Evolutionary conservation across 495 filamentous ascomycete species (phyloP), one percentile per base, ranked within the genome.

Genomic region (Aspergillus sparsus): DNA sequence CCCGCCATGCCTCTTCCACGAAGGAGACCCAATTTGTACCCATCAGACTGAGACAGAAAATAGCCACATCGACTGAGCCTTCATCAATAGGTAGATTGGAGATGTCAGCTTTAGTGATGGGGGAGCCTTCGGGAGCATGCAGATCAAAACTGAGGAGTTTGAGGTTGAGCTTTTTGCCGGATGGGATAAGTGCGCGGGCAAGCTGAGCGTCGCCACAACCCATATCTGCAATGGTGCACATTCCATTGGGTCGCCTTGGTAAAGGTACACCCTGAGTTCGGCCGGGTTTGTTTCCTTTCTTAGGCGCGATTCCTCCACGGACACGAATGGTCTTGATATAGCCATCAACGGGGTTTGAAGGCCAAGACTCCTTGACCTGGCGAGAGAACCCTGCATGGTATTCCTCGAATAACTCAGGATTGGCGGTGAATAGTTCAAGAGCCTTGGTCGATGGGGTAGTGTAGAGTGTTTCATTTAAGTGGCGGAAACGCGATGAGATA

Each of bases 21-120:
- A 97, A 97, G 60, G 89, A 86, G 18, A 96, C 80, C 91, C 94
- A 98, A 75, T 98, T 98, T 13, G 94, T 98, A 64, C 95, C 94
- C 94, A 98, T 98, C 42, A 98, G 82, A 57, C 93, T 93, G 21
- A 98, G 80, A 74, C 94, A 98, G 78, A 97, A 96, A 54, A 98
- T 83, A 7, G 89, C 89, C 13, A 98, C 80, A 68, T 98, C 91
- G 21, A 92, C 87, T 39, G 80, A 83, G 50, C 83, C 83, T 50
- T 92, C 85, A 27, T 76, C 72, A 2, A 96, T 68, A 0, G 92
- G 92, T 3, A 98, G 79, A 57, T 89, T 83, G 15, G 92, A 87
- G 53, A 97, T 91, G 73, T 98, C 94, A 2, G 94, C 90, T 56
- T 87, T 83, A 9, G 90, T 96, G 54, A 98, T 86, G 9, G 92